Base-by-base conservation (phyloP, 768 basidiomycete genomes). In the Rhodotorula kratochvilovae region DNA sequence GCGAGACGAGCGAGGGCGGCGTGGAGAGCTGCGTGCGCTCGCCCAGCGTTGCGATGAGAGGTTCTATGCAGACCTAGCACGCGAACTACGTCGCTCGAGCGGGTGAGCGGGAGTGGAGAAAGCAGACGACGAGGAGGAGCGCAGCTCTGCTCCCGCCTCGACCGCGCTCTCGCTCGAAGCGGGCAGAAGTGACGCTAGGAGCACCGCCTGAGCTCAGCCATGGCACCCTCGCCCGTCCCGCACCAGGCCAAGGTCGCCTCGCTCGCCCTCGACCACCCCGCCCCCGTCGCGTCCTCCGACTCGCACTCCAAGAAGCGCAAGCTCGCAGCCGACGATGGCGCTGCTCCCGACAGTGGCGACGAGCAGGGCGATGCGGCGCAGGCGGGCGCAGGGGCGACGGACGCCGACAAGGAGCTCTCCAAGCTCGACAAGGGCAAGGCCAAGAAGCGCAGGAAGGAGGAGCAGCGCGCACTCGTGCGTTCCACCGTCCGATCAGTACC, bases 361-460 rank as follows among this genome's bases (percentile, higher is more conserved):
- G 42, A 6, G 19, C 59, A 21, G 4, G 50, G 2, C 2, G 61
- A n/a, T 2, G 56, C 31, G 2, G 53, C 1, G 12, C 11, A 68
- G 31, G 61, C n/a, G 0, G 55, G 23, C 27, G 48, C n/a, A 5
- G 63, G 19, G 3, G 35, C 16, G 1, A 39, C 2, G 29, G 31
- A 46, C 21, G 39, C 11, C 5, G 53, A 25, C 21, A 61, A 31
- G 50, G 66, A 4, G 31, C 21, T 67, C 39, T 39, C 31, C 45
- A 67, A 71, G 70, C 39, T 75, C 13, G 74, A 72, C 39, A 76
- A 76, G 63, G 70, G 74, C 35, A 72, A 91, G 81, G 91, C 90
- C 82, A 87, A 87, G 71, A 90, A 89, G 84, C 88, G 88, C 79
- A 90, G 92, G 68, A 82, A 82, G 53, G 91, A 91, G 74, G 90